Percentiles rank a stretch among this genome's conserved stretches.
These are phyloP conservation scores for Arthromyces matolae DNA, from an alignment of 768 basidiomycete genomes.

Conservation along the genomic window DNA sequence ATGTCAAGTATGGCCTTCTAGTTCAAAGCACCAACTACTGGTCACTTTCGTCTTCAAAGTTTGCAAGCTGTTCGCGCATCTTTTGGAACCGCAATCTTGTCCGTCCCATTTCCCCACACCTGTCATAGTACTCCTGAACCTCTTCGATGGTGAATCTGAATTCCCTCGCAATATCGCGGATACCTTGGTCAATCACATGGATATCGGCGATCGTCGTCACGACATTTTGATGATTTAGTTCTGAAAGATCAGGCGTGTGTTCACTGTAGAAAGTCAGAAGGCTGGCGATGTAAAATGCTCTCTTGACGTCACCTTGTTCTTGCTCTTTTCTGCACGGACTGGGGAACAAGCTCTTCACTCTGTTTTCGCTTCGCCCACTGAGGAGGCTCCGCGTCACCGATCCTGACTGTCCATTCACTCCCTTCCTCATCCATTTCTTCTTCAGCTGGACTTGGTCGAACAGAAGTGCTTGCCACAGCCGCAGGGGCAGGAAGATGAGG, in stretches of 20 bases:
- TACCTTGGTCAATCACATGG: slow-evolving; percentile 64
- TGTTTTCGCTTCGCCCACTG: slow-evolving; percentile 63
- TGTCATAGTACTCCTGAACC: slow-evolving; percentile 75
- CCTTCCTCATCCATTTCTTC: slow-evolving; percentile 67
- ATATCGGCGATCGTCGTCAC: slow-evolving; percentile 37
- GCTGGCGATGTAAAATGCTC: not conserved
- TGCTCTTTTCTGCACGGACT: slow-evolving; percentile 39
- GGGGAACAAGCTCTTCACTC: slow-evolving; percentile 33
- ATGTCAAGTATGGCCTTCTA: not conserved
- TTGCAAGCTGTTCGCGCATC: slow-evolving; percentile 54
- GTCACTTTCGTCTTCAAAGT: slow-evolving; percentile 31
- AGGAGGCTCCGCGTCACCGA: slow-evolving; percentile 63
- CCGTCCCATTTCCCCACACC: slow-evolving; percentile 64
- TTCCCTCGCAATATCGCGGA: slow-evolving; percentile 64
- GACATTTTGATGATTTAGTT: slow-evolving; percentile 30
- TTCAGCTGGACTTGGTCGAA: slow-evolving; percentile 47
- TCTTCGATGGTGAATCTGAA: slow-evolving; percentile 72
- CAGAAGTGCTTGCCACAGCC: slow-evolving; percentile 27
- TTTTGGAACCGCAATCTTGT: slow-evolving; percentile 62
- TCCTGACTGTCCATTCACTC: slow-evolving; percentile 63
- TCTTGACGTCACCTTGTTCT: slow-evolving; percentile 36
- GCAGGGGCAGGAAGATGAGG: slow-evolving; percentile 15
- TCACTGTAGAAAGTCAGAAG: slow-evolving; percentile 15
- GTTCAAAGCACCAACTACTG: not conserved
- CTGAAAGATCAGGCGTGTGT: slow-evolving; percentile 4